Evolutionary conservation across 2,329 filamentous ascomycete genomes (phyloP).

Genomic region (Sarocladium kiliense): DNA sequence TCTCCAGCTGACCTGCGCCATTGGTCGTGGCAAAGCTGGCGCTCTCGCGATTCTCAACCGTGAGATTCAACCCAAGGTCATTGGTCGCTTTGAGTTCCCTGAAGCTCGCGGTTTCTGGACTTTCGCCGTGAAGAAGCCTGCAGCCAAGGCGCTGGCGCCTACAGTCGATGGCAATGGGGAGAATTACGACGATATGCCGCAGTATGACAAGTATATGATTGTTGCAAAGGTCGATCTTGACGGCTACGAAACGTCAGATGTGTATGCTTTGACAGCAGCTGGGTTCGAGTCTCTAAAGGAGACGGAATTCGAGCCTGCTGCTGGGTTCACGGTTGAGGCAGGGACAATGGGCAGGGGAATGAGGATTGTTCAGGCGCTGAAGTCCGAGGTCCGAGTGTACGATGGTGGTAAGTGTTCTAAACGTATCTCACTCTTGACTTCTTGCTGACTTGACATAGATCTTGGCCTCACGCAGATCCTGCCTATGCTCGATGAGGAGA

Average conservation of each 20-base stretch:
- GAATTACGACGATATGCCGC: slow-evolving; percentile 51
- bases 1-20: slow-evolving; percentile 53
- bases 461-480: slow-evolving; percentile 86
- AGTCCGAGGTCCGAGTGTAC: slow-evolving; percentile 83
- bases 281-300: slow-evolving; percentile 71
- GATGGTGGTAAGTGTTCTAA: slow-evolving; percentile 64
- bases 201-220: slow-evolving; percentile 77
- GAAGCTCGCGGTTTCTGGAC: slow-evolving; percentile 78
- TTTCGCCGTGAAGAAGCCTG: slow-evolving; percentile 62
- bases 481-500: slow-evolving; percentile 88
- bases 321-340: slow-evolving; percentile 81
- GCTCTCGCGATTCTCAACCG: slow-evolving; percentile 72
- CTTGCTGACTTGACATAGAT: slow-evolving; percentile 44
- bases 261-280: slow-evolving; percentile 69
- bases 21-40: slow-evolving; percentile 61
- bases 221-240: slow-evolving; percentile 66
- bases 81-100: slow-evolving; percentile 66
- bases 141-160: slow-evolving; percentile 52
- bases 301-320: slow-evolving; percentile 87
- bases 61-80: slow-evolving; percentile 67
- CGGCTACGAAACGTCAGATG: slow-evolving; percentile 70
- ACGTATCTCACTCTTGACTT: background rate
- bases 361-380: slow-evolving; percentile 81
- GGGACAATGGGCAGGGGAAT: slow-evolving; percentile 76
- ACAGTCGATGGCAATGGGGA: slow-evolving; percentile 43